phyloP scores from a whole-genome alignment of 768 basidiomycete genomes.

The Phylloporus rhodoxanthus region DNA sequence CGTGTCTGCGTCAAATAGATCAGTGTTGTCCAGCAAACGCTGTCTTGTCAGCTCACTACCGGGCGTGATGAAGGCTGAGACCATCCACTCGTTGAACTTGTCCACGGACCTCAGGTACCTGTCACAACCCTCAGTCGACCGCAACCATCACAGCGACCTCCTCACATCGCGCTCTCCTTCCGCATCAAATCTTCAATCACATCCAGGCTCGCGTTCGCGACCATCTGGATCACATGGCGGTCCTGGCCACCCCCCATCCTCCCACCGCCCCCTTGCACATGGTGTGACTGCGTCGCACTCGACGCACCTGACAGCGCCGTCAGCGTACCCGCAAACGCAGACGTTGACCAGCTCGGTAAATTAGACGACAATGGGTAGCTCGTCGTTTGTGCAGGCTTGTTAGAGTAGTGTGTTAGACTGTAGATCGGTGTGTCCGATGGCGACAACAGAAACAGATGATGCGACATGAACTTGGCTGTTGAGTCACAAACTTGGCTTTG shows the following conservation, averaged over 20 bases:
- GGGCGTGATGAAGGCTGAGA: conserved; percentile 93
- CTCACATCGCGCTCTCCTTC: conserved; percentile 74
- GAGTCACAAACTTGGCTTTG: neutral
- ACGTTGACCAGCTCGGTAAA: conserved; percentile 85
- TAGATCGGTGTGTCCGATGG: conserved; percentile 86
- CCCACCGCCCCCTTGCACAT: conserved; percentile 56
- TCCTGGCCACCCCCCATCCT: conserved; percentile 79
- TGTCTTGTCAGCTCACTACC: conserved; percentile 59
- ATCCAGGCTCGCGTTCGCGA: conserved; percentile 94
- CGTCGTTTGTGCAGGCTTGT: conserved; percentile 56
- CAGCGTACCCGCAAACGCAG: conserved; percentile 84
- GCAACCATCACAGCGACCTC: conserved; percentile 3
- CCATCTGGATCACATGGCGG: conserved; percentile 96
- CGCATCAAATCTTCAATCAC: conserved; percentile 90
- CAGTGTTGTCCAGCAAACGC: conserved; percentile 15
- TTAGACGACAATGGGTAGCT: conserved; percentile 73
- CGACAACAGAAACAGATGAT: conserved; percentile 80
- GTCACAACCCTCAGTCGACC: conserved; percentile 17
- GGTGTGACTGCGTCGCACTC: conserved; percentile 57
- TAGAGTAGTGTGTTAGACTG: conserved; percentile 75
- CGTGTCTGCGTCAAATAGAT: conserved; percentile 54
- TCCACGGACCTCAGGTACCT: conserved; percentile 96
- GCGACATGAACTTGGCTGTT: conserved; percentile 53
- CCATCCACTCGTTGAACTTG: conserved; percentile 98
- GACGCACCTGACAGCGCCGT: conserved; percentile 84